Percentiles rank a stretch among this genome's conserved stretches.
Conservation (phyloP, 208 protist genomes). For the Leishmania gerbilli region DNA sequence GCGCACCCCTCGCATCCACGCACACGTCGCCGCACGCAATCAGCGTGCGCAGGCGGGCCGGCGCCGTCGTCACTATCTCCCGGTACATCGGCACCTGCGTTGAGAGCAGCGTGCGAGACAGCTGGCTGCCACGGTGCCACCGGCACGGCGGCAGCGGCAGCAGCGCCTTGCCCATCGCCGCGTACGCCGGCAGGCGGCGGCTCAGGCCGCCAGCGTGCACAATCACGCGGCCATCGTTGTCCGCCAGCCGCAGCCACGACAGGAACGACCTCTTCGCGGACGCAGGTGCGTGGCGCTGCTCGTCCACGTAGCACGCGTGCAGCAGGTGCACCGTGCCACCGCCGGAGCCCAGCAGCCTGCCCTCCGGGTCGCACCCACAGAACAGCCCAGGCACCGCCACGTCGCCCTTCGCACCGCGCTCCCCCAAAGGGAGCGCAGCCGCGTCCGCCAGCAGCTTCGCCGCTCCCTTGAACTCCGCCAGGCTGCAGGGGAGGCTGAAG, state of each 20-base stretch:
- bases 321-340: conserved; percentile 52
- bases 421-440: conserved; percentile 7
- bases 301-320: conserved; percentile 29
- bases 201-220: conserved; percentile 57
- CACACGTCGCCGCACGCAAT: conserved; percentile 49
- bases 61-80: conserved; percentile 21
- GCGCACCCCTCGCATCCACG: conserved; percentile 11
- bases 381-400: conserved; percentile 24
- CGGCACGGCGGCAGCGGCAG: conserved; percentile 43
- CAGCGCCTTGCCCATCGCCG: conserved; percentile 45
- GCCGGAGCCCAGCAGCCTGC: conserved; percentile 38
- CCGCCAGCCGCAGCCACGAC: conserved; percentile 29
- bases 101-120: conserved; percentile 45
- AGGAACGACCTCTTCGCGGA: conserved; percentile 12
- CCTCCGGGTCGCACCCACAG: conserved; percentile 38
- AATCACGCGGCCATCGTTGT: conserved; percentile 37
- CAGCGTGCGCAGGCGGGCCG: conserved; percentile 38
- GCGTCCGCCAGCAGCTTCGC: conserved; percentile 28
- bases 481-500: conserved; percentile 18
- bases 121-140: conserved; percentile 30
- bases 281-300: conserved; percentile 6
- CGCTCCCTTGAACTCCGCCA: conserved; percentile 11
- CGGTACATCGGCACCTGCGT: conserved; percentile 37
- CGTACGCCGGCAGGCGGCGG: conserved; percentile 56
- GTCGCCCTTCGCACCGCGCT: neutral